These are phyloP conservation scores for Agarophyton chilense DNA, from an alignment of 23 red algal species.

Conservation along the genomic window DNA sequence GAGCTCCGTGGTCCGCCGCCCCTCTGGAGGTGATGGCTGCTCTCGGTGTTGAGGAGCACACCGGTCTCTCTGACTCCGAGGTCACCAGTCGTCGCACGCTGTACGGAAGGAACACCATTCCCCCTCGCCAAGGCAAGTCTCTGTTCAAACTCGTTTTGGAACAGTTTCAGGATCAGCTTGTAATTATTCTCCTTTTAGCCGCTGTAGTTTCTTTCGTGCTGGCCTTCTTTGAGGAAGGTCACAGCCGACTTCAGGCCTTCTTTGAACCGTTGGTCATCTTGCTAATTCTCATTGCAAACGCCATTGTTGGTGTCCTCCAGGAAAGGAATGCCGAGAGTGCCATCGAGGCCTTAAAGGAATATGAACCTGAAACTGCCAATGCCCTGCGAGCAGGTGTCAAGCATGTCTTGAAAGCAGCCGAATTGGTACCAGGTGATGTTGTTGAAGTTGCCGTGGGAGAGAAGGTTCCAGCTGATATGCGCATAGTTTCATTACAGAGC, in stretches of 20 bases:
- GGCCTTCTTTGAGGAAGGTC: constrained; percentile 84
- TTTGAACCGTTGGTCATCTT: constrained; percentile 97
- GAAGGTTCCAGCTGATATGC: constrained; percentile 93
- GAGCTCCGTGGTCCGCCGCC: constrained; percentile 52
- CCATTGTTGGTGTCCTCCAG: constrained; percentile 94
- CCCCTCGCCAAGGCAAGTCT: constrained; percentile 61
- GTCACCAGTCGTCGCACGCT: constrained; percentile 55
- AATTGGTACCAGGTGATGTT: constrained; percentile 96
- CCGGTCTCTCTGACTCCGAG: constrained; percentile 73
- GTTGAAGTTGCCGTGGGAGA: constrained; percentile 87
- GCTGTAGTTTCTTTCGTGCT: constrained; percentile 90
- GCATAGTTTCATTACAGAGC: constrained; percentile 79
- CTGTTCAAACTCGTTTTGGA: constrained; percentile 86
- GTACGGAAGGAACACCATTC: constrained; percentile 79
- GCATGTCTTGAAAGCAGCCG: constrained; percentile 58
- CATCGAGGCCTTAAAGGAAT: constrained; percentile 88
- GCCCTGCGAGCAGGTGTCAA: constrained; percentile 71
- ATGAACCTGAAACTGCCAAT: constrained; percentile 89
- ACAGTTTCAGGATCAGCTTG: constrained; percentile 97
- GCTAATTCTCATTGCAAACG: constrained; percentile 96
- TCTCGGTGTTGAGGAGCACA: constrained; percentile 49
- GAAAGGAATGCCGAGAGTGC: constrained; percentile 96
- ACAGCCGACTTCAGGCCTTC: constrained; percentile 83
- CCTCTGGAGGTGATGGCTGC: constrained; percentile 68
- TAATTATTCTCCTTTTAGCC: constrained; percentile 85